phyloP scores from a whole-genome alignment of 257 asterid genomes.

The Solanum chiquidenum region DNA sequence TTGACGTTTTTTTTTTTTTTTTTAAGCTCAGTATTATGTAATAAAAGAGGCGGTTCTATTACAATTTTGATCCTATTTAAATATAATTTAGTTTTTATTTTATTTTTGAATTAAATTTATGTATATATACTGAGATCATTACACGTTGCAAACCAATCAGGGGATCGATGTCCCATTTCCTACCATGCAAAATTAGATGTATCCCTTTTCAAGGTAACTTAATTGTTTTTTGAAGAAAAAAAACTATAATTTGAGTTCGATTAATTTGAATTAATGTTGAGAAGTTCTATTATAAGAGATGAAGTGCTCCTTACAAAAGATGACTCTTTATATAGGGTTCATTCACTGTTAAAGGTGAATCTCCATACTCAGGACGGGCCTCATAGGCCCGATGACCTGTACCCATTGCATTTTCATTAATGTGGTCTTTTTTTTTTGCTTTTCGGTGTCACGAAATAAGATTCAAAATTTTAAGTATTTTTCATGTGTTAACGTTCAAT shows the following conservation, averaged over 20 bases:
- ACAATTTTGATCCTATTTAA: background rate
- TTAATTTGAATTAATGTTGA: no score
- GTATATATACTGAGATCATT: background rate
- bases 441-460: background rate
- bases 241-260: no score
- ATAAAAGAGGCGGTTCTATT: background rate
- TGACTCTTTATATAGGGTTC: background rate
- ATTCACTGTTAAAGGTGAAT: accelerated
- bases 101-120: no score
- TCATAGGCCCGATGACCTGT: background rate
- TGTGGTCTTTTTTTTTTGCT: background rate
- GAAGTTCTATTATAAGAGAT: background rate
- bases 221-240: no score
- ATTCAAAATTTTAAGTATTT: no score
- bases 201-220: background rate
- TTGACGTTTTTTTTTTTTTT: accelerated
- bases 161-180: no score
- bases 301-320: no score
- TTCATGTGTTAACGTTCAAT: no score
- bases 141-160: no score
- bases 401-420: background rate
- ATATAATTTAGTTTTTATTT: no score
- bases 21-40: background rate
- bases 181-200: background rate
- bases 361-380: background rate